phyloP scores from a whole-genome alignment of 176 grass and related monocot species.

The Raddia guianensis region DNA sequence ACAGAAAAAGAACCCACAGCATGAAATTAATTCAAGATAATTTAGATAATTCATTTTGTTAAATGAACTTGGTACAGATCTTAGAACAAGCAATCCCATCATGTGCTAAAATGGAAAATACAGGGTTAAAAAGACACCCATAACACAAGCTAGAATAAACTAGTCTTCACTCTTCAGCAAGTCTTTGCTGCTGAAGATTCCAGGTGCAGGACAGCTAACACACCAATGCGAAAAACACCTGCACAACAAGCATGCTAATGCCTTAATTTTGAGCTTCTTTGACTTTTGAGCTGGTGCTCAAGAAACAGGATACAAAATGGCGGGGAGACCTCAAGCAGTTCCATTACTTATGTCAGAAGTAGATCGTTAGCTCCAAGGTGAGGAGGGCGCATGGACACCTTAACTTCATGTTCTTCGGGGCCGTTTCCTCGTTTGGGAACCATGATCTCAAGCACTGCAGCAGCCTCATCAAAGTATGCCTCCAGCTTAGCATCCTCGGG shows the following conservation, averaged over 20 bases:
- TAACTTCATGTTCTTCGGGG: constrained; percentile 95
- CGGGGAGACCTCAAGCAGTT: not conserved
- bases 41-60: constrained; percentile 46
- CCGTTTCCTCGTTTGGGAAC: constrained; percentile 77
- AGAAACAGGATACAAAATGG: constrained; percentile 9
- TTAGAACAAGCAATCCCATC: constrained; percentile 29
- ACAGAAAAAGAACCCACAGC: not conserved
- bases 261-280: not conserved
- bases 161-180: constrained; percentile 54
- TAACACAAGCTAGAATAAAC: constrained; percentile 41
- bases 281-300: constrained; percentile 27
- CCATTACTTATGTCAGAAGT: constrained; percentile 58
- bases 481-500: constrained; percentile 93
- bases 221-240: constrained; percentile 1
- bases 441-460: constrained; percentile 90
- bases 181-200: constrained; percentile 42
- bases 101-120: constrained; percentile 35
- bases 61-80: constrained; percentile 41
- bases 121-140: constrained; percentile 59
- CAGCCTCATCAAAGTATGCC: constrained; percentile 83
- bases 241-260: constrained; percentile 15
- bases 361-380: constrained; percentile 77
- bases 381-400: constrained; percentile 88
- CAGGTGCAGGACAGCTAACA: not conserved
- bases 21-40: not conserved